phyloP scores from a whole-genome alignment of 2,329 filamentous ascomycete genomes.

The Dendrostoma leiphaemia region DNA sequence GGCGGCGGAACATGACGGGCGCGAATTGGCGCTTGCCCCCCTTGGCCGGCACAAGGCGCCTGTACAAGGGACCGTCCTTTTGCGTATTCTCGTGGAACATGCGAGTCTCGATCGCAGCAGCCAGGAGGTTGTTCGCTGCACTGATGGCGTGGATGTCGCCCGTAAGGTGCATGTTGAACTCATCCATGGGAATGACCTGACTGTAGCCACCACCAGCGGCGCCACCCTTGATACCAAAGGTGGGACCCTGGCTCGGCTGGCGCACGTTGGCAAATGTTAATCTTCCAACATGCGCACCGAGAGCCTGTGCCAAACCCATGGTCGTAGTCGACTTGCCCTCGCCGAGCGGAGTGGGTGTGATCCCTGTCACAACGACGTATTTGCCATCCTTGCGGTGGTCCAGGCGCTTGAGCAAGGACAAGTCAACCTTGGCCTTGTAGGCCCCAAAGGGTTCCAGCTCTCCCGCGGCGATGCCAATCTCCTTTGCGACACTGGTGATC shows the following conservation, averaged over 20 bases:
- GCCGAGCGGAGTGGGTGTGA: constrained; percentile 92
- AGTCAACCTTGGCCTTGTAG: constrained; percentile 93
- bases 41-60: constrained; percentile 82
- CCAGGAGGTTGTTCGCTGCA: constrained; percentile 93
- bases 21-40: constrained; percentile 85
- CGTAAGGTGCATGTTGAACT: constrained; percentile 97
- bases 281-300: constrained; percentile 83
- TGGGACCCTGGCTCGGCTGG: constrained; percentile 94
- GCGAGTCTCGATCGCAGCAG: constrained; percentile 93
- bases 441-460: constrained; percentile 94
- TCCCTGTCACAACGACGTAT: constrained; percentile 91
- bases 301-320: constrained; percentile 88
- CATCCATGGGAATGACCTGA: constrained; percentile 99
- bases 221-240: constrained; percentile 98
- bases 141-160: constrained; percentile 98
- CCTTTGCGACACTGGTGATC: constrained; percentile 79
- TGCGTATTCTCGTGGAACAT: constrained; percentile 98
- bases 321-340: constrained; percentile 99
- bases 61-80: constrained; percentile 84
- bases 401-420: constrained; percentile 77
- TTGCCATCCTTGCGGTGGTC: constrained; percentile 84
- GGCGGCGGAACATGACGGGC: constrained; percentile 85
- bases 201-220: constrained; percentile 97
- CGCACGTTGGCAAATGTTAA: constrained; percentile 95
- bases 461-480: constrained; percentile 82